phyloP scores from a whole-genome alignment of 768 basidiomycete genomes.

The Lentinula detonsa region DNA sequence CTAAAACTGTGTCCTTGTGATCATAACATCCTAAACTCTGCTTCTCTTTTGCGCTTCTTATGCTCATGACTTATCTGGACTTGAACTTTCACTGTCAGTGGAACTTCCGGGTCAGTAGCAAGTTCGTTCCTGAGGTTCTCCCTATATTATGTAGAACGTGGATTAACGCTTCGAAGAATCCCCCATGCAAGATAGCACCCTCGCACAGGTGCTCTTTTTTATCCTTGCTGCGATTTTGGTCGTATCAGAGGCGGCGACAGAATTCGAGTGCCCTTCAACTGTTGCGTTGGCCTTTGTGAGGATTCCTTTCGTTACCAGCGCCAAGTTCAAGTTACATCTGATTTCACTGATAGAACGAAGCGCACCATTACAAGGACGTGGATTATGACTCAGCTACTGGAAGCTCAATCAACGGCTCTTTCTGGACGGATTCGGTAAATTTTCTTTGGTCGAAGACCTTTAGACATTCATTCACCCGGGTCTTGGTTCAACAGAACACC shows the following conservation, averaged over 20 bases:
- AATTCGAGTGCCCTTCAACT: background rate
- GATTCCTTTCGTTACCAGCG: background rate
- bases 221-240: background rate
- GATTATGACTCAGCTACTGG: slow-evolving; percentile 37
- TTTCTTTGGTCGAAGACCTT: background rate
- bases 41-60: background rate
- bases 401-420: slow-evolving; percentile 38
- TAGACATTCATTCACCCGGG: background rate
- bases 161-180: background rate
- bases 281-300: background rate
- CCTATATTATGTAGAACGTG: background rate
- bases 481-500: slow-evolving; percentile 33
- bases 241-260: background rate
- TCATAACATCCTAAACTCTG: background rate
- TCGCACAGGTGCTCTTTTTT: background rate
- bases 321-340: background rate
- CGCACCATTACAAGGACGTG: background rate
- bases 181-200: background rate
- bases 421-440: slow-evolving; percentile 54
- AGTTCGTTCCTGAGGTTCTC: background rate
- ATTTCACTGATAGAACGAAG: background rate
- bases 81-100: background rate
- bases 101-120: background rate
- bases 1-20: background rate
- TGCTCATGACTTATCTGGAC: background rate